Base-by-base conservation (phyloP, 140 eudicot species). In the Bidens hawaiensis region DNA sequence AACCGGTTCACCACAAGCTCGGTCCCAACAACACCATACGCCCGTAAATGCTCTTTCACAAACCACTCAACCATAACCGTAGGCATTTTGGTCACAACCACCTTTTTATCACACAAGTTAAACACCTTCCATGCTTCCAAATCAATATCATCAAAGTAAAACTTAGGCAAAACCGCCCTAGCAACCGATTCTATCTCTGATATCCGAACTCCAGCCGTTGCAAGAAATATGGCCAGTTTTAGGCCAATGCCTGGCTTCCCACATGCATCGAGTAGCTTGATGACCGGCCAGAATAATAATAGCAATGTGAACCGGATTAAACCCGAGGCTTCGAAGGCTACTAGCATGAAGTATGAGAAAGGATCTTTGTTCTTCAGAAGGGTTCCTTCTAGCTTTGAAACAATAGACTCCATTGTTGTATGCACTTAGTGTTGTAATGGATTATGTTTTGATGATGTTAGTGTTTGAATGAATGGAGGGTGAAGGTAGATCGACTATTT, bases 291-390 rank as follows among this genome's bases (percentile, higher is more conserved):
- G 0, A 82, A 21, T 11, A 62, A 12, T 17, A 90, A 58, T 67
- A 90, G 66, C 14, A 87, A 10, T 14, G 90, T 75, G 28, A 90
- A 90, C 0, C 98, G 94, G 40, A 87, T 62, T 21, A 90, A 76
- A 14, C 96, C 94, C 1, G 98, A 90, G 4, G 96, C 96, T 66
- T 90, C 97, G 49, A 87, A 90, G 5, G 97, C 97, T 43, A 87
- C 77, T 36, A 87, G 75, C 97, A 90, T 90, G 87, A 84, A 90
- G 67, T 90, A 87, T 25, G 94, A 78, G 72, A 87, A 90, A 16
- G 89, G 67, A 56, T 90, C 89, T 21, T 72, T 76, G 66, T 80
- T 67, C 22, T 60, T 87, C 52, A 90, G 69, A 42, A 90, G 91
- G 15, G 86, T 79, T 25, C 98, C 98, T 78, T 90, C 95, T 30